Base-by-base conservation (phyloP, 2,329 filamentous ascomycete species). In the Corynespora cassiicola region DNA sequence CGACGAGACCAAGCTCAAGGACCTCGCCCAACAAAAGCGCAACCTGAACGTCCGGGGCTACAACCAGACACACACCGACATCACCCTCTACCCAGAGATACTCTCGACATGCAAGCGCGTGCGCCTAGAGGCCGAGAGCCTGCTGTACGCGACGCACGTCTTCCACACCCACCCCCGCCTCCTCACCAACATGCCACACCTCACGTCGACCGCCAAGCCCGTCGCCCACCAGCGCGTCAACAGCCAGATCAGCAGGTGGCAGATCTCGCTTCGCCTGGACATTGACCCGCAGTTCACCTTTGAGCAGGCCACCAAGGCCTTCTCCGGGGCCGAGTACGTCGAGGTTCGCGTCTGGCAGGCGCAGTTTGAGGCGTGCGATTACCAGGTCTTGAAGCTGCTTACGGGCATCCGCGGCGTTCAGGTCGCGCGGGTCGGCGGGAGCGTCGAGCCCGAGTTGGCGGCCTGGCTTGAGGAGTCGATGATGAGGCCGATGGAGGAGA, bases 91-190 rank as follows among this genome's bases (percentile, higher is more conserved):
- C 45, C 64, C 72, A 8, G 56, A 61, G 22, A 61, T 77, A 21
- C 62, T 77, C 1, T 53, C 45, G 3, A 72, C 72, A 6, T 75
- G 69, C 54, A 63, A 61, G 11, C 66, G 65, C 20, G 63, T 71
- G 39, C 47, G 72, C 52, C 19, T 50, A 12, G 75, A 77, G 63
- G 71, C 67, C 1, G 56, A 56, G 0, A 61, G 67, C 9, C 65
- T 79, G 6, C 65, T 80, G 7, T 80, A 79, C 54, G 66, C 68
- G n/a, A 54, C 56, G 12, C 76, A 78, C 56, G 68, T 66, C 22
- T 80, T 79, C 65, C 61, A 73, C 26, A 76, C 77, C 0, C 75
- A 80, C 47, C 58, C 70, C 0, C 66, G 65, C 4, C 71, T 78
- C 2, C 68, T 80, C 0, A 62, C 70, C 2, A 52, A 61, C 1